A percentile compares a stretch with the other conserved stretches of the same genome.
Evolutionary conservation across 2,329 filamentous ascomycete species (phyloP).

Genomic region (Fusarium haematococcum): DNA sequence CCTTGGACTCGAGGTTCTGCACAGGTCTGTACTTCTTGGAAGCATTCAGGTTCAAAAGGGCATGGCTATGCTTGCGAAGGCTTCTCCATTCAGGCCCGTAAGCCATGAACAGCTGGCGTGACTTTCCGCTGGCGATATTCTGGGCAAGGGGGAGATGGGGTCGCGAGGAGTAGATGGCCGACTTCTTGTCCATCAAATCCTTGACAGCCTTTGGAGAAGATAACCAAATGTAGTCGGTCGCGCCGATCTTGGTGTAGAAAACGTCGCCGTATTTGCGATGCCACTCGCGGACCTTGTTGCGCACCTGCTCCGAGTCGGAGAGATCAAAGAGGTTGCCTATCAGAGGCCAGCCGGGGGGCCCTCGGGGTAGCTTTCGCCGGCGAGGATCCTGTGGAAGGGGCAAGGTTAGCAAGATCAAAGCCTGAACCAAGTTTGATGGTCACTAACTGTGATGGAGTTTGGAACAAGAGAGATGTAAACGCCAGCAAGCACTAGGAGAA

Average conservation of each 20-base stretch:
- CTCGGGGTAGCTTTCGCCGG: too few species aligned
- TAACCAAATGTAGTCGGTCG: slow-evolving; percentile 26
- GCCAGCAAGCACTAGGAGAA: too few species aligned
- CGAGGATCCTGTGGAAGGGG: too few species aligned
- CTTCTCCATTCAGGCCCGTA: slow-evolving; percentile 20
- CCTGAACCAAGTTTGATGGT: too few species aligned
- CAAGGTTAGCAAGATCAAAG: too few species aligned
- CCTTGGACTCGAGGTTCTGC: slow-evolving; percentile 39
- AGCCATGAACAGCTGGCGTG: slow-evolving; percentile 25
- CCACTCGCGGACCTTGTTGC: slow-evolving; percentile 1
- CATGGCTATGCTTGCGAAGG: slow-evolving; percentile 25
- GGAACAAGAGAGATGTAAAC: too few species aligned
- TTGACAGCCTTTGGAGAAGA: slow-evolving; percentile 25
- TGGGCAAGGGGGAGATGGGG: slow-evolving; percentile 21
- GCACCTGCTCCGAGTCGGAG: too few species aligned
- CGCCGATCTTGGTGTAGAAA: slow-evolving; percentile 30
- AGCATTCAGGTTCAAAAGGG: slow-evolving; percentile 22
- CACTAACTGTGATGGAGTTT: too few species aligned
- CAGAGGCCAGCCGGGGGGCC: too few species aligned
- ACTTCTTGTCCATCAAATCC: slow-evolving; percentile 31
- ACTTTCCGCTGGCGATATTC: slow-evolving; percentile 16
- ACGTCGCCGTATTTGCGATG: slow-evolving; percentile 16
- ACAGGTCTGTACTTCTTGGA: slow-evolving; percentile 27
- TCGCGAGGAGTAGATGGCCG: slow-evolving; percentile 20
- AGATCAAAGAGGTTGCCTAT: too few species aligned